A percentile compares a stretch with the other conserved stretches of the same genome.
Evolutionary conservation across 305 asterid genomes (phyloP).

Genomic region (Solanum chacoense): DNA sequence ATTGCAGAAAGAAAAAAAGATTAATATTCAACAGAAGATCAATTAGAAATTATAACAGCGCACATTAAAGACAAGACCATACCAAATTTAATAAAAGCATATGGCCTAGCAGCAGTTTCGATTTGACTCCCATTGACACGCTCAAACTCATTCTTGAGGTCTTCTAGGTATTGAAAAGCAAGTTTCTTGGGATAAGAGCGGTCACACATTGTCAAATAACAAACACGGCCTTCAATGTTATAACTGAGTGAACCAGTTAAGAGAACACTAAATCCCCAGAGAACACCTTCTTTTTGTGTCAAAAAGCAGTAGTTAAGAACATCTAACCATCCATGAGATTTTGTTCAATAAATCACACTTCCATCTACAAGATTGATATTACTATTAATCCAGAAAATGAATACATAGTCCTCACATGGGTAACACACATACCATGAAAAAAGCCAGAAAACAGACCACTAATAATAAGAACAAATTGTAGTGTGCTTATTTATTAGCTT

Average conservation of each 20-base stretch:
- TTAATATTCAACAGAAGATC: neutral
- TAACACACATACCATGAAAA: neutral
- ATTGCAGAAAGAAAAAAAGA: slow-evolving; percentile 2
- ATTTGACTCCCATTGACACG: slow-evolving; percentile 52
- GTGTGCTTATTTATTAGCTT: neutral
- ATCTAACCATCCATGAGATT: neutral
- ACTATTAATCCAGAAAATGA: neutral
- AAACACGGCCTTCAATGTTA: slow-evolving; percentile 46
- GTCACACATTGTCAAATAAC: slow-evolving; percentile 67
- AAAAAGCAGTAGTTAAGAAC: neutral
- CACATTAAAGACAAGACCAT: neutral
- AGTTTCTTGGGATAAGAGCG: slow-evolving; percentile 73
- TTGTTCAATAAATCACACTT: neutral
- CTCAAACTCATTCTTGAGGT: slow-evolving; percentile 70
- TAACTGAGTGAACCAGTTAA: slow-evolving; percentile 38
- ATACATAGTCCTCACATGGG: neutral
- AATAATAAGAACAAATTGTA: neutral
- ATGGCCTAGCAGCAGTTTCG: slow-evolving; percentile 73
- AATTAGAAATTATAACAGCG: neutral
- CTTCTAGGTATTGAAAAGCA: slow-evolving; percentile 62
- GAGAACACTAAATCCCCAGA: neutral
- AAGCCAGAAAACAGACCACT: neutral
- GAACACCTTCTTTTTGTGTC: neutral
- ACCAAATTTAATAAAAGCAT: slow-evolving; percentile 72
- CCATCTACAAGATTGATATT: neutral